phyloP scores from a whole-genome alignment of 2,329 filamentous ascomycete genomes.

The Diaporthe longicolla region DNA sequence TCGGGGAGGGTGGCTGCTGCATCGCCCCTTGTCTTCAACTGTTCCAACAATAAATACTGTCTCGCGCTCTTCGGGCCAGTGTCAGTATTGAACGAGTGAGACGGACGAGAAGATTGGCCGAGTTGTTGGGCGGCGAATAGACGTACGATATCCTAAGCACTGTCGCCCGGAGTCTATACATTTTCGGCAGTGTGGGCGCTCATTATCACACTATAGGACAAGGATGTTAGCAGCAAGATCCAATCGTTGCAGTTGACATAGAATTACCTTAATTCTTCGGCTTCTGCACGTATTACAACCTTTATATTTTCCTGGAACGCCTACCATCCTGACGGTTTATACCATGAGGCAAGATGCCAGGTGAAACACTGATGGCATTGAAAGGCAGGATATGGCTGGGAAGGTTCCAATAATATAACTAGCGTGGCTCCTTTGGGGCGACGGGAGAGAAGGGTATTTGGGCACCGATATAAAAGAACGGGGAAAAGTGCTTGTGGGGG shows the following conservation, averaged over 20 bases:
- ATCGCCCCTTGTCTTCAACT: conserved; percentile 66
- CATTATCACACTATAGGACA: conserved; percentile 69
- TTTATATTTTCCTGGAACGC: conserved; percentile 75
- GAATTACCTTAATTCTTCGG: conserved; percentile 69
- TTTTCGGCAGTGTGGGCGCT: conserved; percentile 72
- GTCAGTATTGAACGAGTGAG: conserved; percentile 9
- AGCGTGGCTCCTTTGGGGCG: background rate
- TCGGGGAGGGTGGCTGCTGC: conserved; percentile 68
- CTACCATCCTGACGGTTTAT: conserved; percentile 64
- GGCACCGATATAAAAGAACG: conserved; percentile 24
- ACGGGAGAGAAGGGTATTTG: conserved; percentile 17
- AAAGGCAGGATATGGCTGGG: background rate
- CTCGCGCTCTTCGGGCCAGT: conserved; percentile 54
- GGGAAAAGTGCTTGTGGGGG: conserved; percentile 32
- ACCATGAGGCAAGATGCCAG: conserved; percentile 20
- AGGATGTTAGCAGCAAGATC: background rate
- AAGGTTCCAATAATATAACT: background rate
- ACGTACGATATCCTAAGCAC: conserved; percentile 72
- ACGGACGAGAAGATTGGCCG: background rate
- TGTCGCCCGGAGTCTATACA: conserved; percentile 69
- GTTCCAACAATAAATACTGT: conserved; percentile 76
- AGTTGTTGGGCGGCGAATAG: background rate
- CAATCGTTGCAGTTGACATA: background rate
- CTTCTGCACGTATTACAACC: conserved; percentile 74
- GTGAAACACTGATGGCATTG: background rate